Evolutionary conservation across 108 stramenopile species (phyloP), one percentile per base, ranked within the genome.

Genomic region (Skeletonema potamos): DNA sequence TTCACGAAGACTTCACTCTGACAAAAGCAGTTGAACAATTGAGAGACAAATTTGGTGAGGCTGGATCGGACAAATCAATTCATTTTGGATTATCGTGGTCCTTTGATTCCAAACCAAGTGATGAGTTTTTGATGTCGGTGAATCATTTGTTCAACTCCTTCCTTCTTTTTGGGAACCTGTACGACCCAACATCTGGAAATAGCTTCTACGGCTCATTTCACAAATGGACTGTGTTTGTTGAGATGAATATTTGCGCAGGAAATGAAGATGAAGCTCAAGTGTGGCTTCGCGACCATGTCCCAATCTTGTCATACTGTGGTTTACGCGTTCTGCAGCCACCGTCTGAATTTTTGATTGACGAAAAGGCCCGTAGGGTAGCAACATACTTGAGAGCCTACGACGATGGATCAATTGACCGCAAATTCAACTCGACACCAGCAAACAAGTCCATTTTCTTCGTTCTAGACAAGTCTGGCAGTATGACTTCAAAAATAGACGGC

Each of bases 91-190:
- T 71, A 54, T 67, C 60, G 10, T 17, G 4, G n/a, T 4, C 59
- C 8, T 26, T 13, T 3, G n/a, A 66, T 39, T 30, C 12, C 17
- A 54, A 27, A 1, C 27, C 28, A 28, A 28, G 29, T 9, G 30
- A 43, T 12, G 65, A 57, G 9, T 41, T 67, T 17, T 3, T 73
- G 44, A 15, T 36, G 5, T 54, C 65, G 9, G 26, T 73, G 4
- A 67, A 73, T 51, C 58, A 73, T 32, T 73, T 73, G 29, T 73
- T 73, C 27, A 67, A 58, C 30, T 67, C 64, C 0, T 73, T 73
- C 43, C 55, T 73, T 7, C 32, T 73, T 17, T 27, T 73, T 6
- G 36, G 65, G 7, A 55, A 20, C 8, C 30, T 73, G n/a, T 58
- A 73, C 30, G 72, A 73, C n/a, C 55, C 72, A 54, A n/a, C 13